Evolutionary conservation across 2,329 filamentous ascomycete genomes (phyloP).

Genomic region (Didymellaceae sp.): DNA sequence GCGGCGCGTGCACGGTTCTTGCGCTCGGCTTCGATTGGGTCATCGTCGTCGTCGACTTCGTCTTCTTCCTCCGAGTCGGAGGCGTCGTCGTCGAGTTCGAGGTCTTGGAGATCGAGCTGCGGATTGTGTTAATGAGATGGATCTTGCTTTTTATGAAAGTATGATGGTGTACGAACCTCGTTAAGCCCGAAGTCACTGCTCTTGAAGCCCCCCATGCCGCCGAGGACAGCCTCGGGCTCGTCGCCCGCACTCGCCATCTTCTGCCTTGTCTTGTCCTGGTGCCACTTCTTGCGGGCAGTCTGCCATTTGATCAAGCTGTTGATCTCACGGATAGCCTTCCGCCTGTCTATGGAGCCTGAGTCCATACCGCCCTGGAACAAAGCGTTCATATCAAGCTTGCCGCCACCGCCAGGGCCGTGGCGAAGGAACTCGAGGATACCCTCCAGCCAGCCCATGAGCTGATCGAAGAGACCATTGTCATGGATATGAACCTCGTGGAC

Average conservation of each 20-base stretch:
- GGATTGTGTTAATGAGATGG: conserved; percentile 9
- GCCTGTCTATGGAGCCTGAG: conserved; percentile 71
- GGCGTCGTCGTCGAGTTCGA: conserved; percentile 74
- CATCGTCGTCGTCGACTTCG: conserved; percentile 75
- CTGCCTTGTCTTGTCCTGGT: conserved; percentile 94
- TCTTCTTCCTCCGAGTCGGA: conserved; percentile 62
- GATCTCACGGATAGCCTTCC: conserved; percentile 78
- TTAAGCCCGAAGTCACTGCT: conserved; percentile 90
- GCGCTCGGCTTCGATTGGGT: conserved; percentile 87
- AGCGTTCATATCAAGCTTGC: conserved; percentile 92
- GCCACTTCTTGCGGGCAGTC: conserved; percentile 95
- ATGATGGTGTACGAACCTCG: conserved; percentile 58
- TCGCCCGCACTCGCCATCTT: conserved; percentile 89
- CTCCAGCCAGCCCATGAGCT: conserved; percentile 97
- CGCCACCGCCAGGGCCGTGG: conserved; percentile 77
- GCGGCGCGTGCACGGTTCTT: conserved; percentile 77
- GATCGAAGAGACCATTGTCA: conserved; percentile 94
- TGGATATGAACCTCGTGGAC: conserved; percentile 97
- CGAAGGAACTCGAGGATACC: conserved; percentile 92
- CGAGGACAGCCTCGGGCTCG: conserved; percentile 50
- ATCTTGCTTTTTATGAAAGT: background rate
- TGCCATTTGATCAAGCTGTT: conserved; percentile 91
- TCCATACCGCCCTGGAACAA: conserved; percentile 82
- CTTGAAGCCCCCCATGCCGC: conserved; percentile 65
- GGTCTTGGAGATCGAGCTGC: conserved; percentile 78